These are phyloP conservation scores for Phaffia rhodozyma DNA, from an alignment of 1,284 basidiomycete genomes.

Conservation along the genomic window DNA sequence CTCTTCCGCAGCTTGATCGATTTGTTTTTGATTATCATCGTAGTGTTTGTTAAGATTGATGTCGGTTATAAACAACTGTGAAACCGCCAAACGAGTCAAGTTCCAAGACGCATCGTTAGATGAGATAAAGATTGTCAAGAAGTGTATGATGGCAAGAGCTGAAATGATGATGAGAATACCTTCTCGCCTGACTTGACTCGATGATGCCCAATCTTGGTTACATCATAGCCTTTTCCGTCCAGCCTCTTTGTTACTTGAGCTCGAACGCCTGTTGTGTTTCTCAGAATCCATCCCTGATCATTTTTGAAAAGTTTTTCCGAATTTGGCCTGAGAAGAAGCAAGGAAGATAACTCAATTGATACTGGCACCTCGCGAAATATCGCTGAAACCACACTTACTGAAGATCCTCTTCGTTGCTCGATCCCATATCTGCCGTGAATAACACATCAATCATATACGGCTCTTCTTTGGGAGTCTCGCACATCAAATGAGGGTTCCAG, in stretches of 20 bases:
- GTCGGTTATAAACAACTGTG: conserved; percentile 52
- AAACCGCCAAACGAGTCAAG: too few species aligned
- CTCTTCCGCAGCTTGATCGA: neutral
- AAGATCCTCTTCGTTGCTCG: conserved; percentile 49
- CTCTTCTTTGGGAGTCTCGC: conserved; percentile 1
- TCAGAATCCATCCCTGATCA: conserved; percentile 57
- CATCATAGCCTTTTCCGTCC: conserved; percentile 74
- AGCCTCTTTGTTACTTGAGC: conserved; percentile 61
- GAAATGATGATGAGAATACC: conserved; percentile 34
- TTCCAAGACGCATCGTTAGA: too few species aligned
- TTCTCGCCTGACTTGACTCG: conserved; percentile 62
- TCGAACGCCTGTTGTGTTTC: conserved; percentile 63
- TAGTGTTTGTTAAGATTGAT: conserved; percentile 17
- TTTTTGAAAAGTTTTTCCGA: conserved; percentile 50
- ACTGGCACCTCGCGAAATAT: neutral
- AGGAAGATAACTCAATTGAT: too few species aligned
- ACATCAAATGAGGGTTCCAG: neutral
- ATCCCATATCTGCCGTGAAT: conserved; percentile 48
- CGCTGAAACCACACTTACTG: conserved; percentile 27
- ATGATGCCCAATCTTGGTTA: conserved; percentile 77
- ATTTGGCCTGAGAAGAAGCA: conserved; percentile 37
- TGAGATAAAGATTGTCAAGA: too few species aligned
- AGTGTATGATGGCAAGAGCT: too few species aligned
- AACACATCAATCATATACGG: conserved; percentile 54
- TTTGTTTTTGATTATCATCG: conserved; percentile 2